Base-by-base conservation (phyloP, 1,284 basidiomycete genomes). In the Waitea zeae region DNA sequence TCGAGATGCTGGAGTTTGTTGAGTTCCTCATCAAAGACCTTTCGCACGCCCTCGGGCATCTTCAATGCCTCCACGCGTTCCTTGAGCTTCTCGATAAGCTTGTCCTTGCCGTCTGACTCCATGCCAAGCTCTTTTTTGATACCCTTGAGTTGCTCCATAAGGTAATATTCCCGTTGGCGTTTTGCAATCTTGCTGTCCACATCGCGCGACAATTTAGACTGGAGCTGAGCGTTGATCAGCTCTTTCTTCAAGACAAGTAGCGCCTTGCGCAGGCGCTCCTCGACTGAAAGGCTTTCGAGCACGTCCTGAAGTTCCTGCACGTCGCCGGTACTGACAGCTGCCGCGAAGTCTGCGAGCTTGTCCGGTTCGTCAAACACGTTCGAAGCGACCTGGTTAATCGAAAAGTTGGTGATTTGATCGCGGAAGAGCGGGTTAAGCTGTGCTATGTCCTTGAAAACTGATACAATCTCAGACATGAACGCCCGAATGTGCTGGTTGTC, bases 81-180 rank as follows among this genome's bases (percentile, higher is more conserved):
- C 56, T 77, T 83, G 62, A 97, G 95, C 61, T 93, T 90, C 53
- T 95, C 88, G 34, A 97, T 82, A 40, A 97, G 61, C 59, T 92
- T 95, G 59, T 97, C 93, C 63, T 97, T 97, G 27, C 93, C 93
- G 47, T 98, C 93, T 20, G 78, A 81, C 57, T 93, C 89, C 73
- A 97, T 87, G 3, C 93, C 93, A 5, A 98, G 68, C 58, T 97
- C 95, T 62, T 93, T 95, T 67, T 98, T 97, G 59, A 99, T 98
- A 2, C 88, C 90, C 58, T 95, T 96, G 41, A 98, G 71, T 58
- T 98, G 95, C 56, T 99, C 95, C 83, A 89, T 92, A 39, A 99
- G 64, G 56, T 95, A 97, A 52, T 95, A 97, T 61, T 98, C 95
- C 39, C 92, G 67, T 53, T 98, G 93, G 12, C 92, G 70, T 57